These are phyloP conservation scores for Medicago ruthenica DNA, from an alignment of 306 rosid species.

Conservation along the genomic window DNA sequence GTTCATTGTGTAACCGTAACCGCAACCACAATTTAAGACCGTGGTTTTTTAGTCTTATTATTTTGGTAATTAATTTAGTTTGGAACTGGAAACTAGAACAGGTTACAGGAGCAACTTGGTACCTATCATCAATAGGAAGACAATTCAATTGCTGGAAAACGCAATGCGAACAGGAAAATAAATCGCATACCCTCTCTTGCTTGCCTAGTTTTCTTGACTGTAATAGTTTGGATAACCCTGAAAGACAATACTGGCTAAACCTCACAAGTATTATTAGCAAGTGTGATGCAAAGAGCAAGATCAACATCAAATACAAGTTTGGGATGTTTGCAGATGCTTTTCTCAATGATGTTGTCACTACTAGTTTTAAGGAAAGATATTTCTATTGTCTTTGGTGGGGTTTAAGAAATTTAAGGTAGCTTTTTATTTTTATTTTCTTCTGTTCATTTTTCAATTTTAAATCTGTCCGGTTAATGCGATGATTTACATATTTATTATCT, in stretches of 20 bases:
- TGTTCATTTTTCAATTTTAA: conserved; percentile 2
- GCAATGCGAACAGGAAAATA: conserved; percentile 60
- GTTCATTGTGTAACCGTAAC: background rate
- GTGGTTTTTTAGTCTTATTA: background rate
- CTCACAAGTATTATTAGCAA: conserved; percentile 52
- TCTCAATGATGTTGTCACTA: conserved; percentile 61
- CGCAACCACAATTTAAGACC: background rate
- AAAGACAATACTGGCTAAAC: conserved; percentile 69
- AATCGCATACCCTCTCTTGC: conserved; percentile 53
- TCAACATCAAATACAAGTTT: conserved; percentile 58
- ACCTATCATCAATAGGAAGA: conserved; percentile 73
- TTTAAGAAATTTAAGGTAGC: conserved; percentile 77
- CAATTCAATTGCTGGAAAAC: conserved; percentile 77
- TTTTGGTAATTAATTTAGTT: conserved; percentile 2
- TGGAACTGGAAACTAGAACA: conserved; percentile 33
- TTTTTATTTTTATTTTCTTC: background rate
- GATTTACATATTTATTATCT: conserved; percentile 10
- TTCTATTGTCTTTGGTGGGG: conserved; percentile 63
- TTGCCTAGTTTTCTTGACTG: conserved; percentile 70
- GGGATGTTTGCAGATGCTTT: conserved; percentile 89
- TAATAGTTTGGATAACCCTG: conserved; percentile 46
- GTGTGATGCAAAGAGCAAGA: conserved; percentile 58
- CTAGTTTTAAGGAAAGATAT: conserved; percentile 66
- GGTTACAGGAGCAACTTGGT: conserved; percentile 89
- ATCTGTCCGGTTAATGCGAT: background rate